Evolutionary conservation across 129 eudicot species (phyloP), one percentile per base, ranked within the genome.

Genomic region (Pittosporum tobira): DNA sequence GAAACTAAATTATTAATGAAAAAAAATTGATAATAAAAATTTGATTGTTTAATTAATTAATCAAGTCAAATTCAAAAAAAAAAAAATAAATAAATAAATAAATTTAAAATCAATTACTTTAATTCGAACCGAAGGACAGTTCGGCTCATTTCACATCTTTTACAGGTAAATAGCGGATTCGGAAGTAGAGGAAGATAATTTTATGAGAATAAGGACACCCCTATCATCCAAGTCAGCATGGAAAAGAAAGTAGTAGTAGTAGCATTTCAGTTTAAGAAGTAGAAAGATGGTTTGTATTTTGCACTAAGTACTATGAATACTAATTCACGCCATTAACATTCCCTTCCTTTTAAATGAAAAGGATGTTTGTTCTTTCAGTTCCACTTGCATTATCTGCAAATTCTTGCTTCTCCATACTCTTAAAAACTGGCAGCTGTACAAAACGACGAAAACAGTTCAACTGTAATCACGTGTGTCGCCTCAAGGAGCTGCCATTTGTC

Each of bases 201-300:
- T 40, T 68, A 66, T 70, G 65, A 71, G 67, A 67, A 28, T 46
- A 62, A 57, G 38, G 77, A 44, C 73, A 57, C 72, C 63, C n/a
- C n/a, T n/a, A 29, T 71, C 77, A 66, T 38, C 76, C 73, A 76
- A 44, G 64, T 44, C 64, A 60, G 43, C 30, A 20, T 1, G 77
- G 68, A 63, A 66, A 63, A 11, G 65, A 72, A 63, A 53, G 63
- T 49, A 36, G 53, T 48, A 49, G 34, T 14, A n/a, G 31, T 34
- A 40, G 50, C 25, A 27, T 46, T 21, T 50, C 37, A 34, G 29
- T 7, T 54, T 37, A 28, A 27, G 68, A 56, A 26, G 37, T 47
- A 42, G 59, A 42, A 29, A 58, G 40, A 48, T 45, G 13, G 31
- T 60, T 31, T 73, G 75, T 69, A 54, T 57, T 25, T 73, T 66